Evolutionary conservation across 176 grass and related monocot genomes (phyloP), one percentile per base, ranked within the genome.

Genomic region (Phyllostachys edulis): DNA sequence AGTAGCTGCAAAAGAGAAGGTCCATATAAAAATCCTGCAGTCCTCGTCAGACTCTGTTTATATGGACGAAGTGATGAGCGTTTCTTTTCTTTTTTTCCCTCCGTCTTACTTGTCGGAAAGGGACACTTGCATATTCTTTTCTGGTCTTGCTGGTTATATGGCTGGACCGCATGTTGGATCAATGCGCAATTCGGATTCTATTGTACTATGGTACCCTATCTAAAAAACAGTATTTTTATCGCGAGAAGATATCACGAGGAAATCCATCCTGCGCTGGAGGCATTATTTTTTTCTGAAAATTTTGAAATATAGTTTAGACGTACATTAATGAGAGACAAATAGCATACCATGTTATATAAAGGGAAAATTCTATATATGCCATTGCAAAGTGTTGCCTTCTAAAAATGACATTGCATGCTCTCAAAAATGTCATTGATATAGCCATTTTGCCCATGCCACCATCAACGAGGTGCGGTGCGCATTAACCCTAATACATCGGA

Each of bases 31-130:
- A 79, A 65, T 32, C 37, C 7, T 57, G 70, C 18, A 26, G 13
- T 60, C 79, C 79, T 47, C 70, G 69, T 87, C 85, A 76, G 71
- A 46, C 37, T 70, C 11, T 71, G 64, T 59, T 88, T 49, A 13
- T 82, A 55, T 85, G 18, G 44, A 65, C 42, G 9, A 54, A 50
- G 82, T 37, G 34, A 76, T 81, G 81, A 51, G 77, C 52, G 9
- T 50, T 23, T 39, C 34, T 78, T 50, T 23, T 23, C 20, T 78
- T 32, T 1, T 14, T 41, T 65, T 54, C 23, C 26, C 26, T 21
- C 5, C 24, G 1, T 51, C 9, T 7, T 18, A 18, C 51, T 20
- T 34, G 20, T 34, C 6, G 85, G 85, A 44, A 73, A 86, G 54
- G 52, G 55, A 71, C 54, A 7, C 9, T 20, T 64, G 18, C 61